phyloP scores from a whole-genome alignment of 192 early-diverging fungal genomes.

The Coemansia sp. region DNA sequence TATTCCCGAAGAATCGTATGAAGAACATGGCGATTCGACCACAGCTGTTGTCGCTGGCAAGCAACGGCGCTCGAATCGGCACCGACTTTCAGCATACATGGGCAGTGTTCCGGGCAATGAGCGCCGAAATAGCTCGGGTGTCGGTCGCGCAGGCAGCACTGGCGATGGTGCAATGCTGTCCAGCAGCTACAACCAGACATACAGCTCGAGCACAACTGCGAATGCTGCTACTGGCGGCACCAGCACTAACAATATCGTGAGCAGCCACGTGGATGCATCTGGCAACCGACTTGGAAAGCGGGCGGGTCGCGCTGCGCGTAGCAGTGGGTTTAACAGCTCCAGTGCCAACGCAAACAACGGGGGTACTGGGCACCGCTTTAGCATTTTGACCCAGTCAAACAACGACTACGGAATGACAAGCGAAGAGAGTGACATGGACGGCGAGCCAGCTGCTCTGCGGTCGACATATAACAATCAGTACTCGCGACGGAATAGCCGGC shows the following conservation, averaged over 20 bases:
- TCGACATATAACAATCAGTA: slow-evolving; percentile 37
- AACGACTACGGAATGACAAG: slow-evolving; percentile 44
- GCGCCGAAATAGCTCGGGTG: slow-evolving; percentile 31
- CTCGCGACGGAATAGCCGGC: slow-evolving; percentile 46
- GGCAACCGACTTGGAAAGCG: background rate
- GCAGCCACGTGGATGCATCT: background rate
- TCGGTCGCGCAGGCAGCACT: slow-evolving; percentile 14
- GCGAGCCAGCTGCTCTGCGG: slow-evolving; percentile 43
- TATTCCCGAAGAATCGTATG: slow-evolving; percentile 39
- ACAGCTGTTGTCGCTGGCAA: slow-evolving; percentile 5
- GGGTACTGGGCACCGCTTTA: slow-evolving; percentile 36
- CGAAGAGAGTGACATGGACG: slow-evolving; percentile 46
- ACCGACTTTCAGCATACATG: slow-evolving; percentile 41
- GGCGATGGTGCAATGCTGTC: slow-evolving; percentile 13
- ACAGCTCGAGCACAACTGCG: slow-evolving; percentile 24
- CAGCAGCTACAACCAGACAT: slow-evolving; percentile 24
- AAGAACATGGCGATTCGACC: slow-evolving; percentile 20
- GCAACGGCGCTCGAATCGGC: slow-evolving; percentile 35
- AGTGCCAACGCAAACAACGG: slow-evolving; percentile 11
- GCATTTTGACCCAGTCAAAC: slow-evolving; percentile 42
- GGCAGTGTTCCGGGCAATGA: slow-evolving; percentile 16
- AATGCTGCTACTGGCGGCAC: slow-evolving; percentile 3
- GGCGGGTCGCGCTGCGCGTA: background rate
- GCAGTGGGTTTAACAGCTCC: background rate
- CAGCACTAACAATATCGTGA: background rate